Conservation (phyloP, 331 rosid genomes). For the Rhamnella rubrinervis region DNA sequence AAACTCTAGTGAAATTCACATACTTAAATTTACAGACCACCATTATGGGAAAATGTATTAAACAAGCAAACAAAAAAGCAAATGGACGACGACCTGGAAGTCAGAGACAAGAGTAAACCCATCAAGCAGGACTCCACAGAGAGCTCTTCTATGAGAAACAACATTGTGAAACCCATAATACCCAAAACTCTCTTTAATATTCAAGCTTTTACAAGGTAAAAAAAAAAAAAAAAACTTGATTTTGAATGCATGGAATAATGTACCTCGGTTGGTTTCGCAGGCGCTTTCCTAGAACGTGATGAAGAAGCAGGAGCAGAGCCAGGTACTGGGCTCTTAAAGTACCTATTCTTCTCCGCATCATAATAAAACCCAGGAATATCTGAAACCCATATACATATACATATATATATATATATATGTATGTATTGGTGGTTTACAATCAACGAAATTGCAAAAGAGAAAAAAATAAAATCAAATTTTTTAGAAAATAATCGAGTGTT, state of each 20-base stretch:
- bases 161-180: background rate
- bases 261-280: conserved; percentile 43
- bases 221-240: background rate
- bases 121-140: background rate
- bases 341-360: conserved; percentile 74
- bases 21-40: no score
- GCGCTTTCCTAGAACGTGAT: conserved; percentile 17
- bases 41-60: no score
- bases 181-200: background rate
- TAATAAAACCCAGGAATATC: conserved; percentile 87
- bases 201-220: background rate
- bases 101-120: background rate
- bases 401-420: no score
- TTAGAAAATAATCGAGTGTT: background rate
- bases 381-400: conserved; percentile 13
- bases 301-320: conserved; percentile 51
- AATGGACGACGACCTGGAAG: background rate
- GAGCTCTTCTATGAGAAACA: background rate
- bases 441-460: background rate
- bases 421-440: background rate
- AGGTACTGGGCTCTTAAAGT: conserved; percentile 84
- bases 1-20: no score
- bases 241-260: background rate
- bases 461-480: background rate
- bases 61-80: background rate